These are phyloP conservation scores for Naganishia vishniacii DNA, from an alignment of 768 basidiomycete species.

Conservation along the genomic window DNA sequence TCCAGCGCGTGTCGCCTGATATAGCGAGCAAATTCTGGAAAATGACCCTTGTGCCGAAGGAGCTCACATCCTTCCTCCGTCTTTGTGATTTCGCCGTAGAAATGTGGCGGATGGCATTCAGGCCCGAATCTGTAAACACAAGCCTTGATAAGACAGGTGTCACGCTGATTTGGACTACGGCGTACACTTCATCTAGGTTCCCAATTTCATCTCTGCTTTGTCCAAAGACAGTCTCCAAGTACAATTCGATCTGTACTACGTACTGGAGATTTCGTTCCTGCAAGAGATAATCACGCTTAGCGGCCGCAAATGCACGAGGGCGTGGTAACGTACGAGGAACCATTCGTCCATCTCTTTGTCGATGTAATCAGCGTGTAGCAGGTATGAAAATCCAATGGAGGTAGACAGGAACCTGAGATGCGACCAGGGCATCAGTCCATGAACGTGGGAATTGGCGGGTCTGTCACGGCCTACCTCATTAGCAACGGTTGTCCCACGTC, in stretches of 20 bases:
- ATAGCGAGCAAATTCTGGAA: slow-evolving; percentile 81
- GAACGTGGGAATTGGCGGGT: background rate
- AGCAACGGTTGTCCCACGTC: slow-evolving; percentile 83
- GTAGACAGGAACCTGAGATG: slow-evolving; percentile 81
- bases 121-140: background rate
- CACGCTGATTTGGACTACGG: background rate
- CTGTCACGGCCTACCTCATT: slow-evolving; percentile 63
- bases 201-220: background rate
- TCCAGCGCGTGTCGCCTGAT: slow-evolving; percentile 82
- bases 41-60: slow-evolving; percentile 82
- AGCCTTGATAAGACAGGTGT: background rate
- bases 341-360: slow-evolving; percentile 91
- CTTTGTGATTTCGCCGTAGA: slow-evolving; percentile 96
- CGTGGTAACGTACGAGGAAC: slow-evolving; percentile 67
- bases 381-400: slow-evolving; percentile 81
- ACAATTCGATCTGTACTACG: slow-evolving; percentile 88
- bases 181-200: slow-evolving; percentile 10
- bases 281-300: too few relatives aligned
- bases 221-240: slow-evolving; percentile 12
- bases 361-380: slow-evolving; percentile 86
- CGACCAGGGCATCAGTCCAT: too few relatives aligned
- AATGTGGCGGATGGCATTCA: slow-evolving; percentile 69
- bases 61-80: slow-evolving; percentile 91
- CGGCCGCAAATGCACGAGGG: too few relatives aligned
- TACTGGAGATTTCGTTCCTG: slow-evolving; percentile 94